These are phyloP conservation scores for Boletus mariae DNA, from an alignment of 1,284 basidiomycete genomes.

Conservation along the genomic window DNA sequence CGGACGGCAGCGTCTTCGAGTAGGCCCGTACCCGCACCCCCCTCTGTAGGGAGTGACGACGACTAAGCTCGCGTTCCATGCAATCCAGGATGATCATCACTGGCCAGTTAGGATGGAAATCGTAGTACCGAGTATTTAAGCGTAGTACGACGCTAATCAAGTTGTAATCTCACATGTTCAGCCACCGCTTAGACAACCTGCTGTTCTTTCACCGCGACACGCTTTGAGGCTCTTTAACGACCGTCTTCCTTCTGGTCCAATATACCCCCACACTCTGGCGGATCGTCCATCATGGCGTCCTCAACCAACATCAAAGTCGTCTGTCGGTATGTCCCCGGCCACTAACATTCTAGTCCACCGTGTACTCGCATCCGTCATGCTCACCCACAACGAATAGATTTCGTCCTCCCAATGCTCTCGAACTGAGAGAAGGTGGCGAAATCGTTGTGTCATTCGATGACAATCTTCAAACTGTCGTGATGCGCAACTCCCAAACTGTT, in stretches of 20 bases:
- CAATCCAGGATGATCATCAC: background rate
- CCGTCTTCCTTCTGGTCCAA: conserved; percentile 9
- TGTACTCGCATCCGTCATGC: background rate
- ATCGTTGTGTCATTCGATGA: conserved; percentile 91
- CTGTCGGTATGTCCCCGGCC: conserved; percentile 69
- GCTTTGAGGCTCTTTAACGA: conserved; percentile 7
- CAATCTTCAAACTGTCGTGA: conserved; percentile 76
- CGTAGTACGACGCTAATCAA: background rate
- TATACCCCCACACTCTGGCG: conserved; percentile 24
- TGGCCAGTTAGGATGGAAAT: conserved; percentile 2
- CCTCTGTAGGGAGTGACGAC: conserved; percentile 42
- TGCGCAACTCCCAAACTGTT: conserved; percentile 65
- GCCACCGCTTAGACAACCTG: conserved; percentile 29
- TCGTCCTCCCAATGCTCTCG: conserved; percentile 92
- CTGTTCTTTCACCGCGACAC: conserved; percentile 21
- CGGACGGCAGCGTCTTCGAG: conserved; percentile 59
- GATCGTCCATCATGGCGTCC: conserved; percentile 57
- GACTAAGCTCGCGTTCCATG: conserved; percentile 25
- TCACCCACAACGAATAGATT: conserved; percentile 54
- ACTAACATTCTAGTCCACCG: background rate
- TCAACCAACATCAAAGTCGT: conserved; percentile 90
- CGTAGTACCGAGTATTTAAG: background rate
- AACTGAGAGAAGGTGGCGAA: conserved; percentile 86
- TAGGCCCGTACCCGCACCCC: conserved; percentile 39
- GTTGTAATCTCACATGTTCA: conserved; percentile 21